These are phyloP conservation scores for Alternaria dauci DNA, from an alignment of 2,329 filamentous ascomycete species.

Conservation along the genomic window DNA sequence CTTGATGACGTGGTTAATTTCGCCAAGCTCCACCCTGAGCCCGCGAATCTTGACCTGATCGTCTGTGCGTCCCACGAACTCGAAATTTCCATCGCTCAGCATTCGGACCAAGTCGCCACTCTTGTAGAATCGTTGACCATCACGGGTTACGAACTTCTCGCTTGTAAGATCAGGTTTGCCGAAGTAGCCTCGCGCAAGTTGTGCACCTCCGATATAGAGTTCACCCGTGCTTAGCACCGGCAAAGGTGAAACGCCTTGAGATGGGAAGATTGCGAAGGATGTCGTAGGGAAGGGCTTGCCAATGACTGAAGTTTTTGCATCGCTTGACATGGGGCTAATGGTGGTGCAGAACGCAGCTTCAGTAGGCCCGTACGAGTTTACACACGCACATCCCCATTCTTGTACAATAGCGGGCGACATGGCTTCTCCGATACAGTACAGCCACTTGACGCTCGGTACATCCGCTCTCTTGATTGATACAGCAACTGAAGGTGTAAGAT, in stretches of 20 bases:
- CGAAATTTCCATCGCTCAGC: slow-evolving; percentile 50
- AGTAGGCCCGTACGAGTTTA: slow-evolving; percentile 57
- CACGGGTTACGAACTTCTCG: slow-evolving; percentile 40
- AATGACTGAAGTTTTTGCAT: slow-evolving; percentile 50
- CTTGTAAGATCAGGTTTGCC: slow-evolving; percentile 44
- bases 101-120: slow-evolving; percentile 52
- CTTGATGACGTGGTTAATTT: slow-evolving; percentile 48
- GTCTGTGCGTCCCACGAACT: slow-evolving; percentile 51
- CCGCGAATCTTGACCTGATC: slow-evolving; percentile 54
- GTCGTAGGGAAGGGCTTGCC: slow-evolving; percentile 54
- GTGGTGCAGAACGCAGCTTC: slow-evolving; percentile 58
- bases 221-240: slow-evolving; percentile 55
- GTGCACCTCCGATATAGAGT: slow-evolving; percentile 57
- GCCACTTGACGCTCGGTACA: slow-evolving; percentile 51
- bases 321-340: slow-evolving; percentile 45
- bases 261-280: slow-evolving; percentile 50
- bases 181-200: slow-evolving; percentile 57
- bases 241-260: slow-evolving; percentile 40
- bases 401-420: slow-evolving; percentile 52
- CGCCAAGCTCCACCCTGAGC: slow-evolving; percentile 49
- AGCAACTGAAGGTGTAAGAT: slow-evolving; percentile 56
- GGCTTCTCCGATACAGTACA: slow-evolving; percentile 57
- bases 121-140: slow-evolving; percentile 48
- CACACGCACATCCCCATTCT: slow-evolving; percentile 52
- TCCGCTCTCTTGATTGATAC: slow-evolving; percentile 42